These are phyloP conservation scores for Kwoniella mangroviensis DNA, from an alignment of 768 basidiomycete species.

Conservation along the genomic window DNA sequence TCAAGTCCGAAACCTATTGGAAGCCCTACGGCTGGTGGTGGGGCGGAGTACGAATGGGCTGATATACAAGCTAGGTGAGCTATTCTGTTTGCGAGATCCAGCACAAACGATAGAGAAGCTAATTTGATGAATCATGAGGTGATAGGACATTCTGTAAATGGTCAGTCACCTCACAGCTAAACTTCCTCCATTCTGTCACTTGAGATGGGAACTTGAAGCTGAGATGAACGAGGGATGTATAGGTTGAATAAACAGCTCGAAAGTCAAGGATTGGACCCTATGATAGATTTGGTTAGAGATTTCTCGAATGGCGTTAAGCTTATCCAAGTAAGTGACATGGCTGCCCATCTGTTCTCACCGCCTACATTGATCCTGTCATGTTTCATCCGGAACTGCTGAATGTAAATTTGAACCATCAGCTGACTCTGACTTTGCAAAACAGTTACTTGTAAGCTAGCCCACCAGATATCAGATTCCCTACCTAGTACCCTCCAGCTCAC, in stretches of 20 bases:
- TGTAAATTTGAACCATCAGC: background rate
- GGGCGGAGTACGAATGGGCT: slow-evolving; percentile 22
- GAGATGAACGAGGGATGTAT: background rate
- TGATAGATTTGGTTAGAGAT: slow-evolving; percentile 86
- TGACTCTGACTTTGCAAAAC: background rate
- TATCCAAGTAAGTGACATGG: slow-evolving; percentile 72
- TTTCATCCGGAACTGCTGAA: no score
- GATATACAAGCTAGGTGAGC: slow-evolving; percentile 35
- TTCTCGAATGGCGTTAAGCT: slow-evolving; percentile 93
- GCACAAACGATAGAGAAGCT: no score
- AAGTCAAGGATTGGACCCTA: slow-evolving; percentile 77
- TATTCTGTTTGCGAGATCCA: no score
- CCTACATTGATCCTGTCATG: no score
- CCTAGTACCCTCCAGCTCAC: no score
- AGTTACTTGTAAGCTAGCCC: slow-evolving; percentile 6
- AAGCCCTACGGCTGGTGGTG: background rate
- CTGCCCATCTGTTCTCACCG: slow-evolving; percentile 60
- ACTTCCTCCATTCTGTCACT: no score
- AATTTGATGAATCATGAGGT: background rate
- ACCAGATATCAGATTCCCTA: background rate
- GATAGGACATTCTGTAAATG: slow-evolving; percentile 56
- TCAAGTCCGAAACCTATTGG: slow-evolving; percentile 6
- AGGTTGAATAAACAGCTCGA: slow-evolving; percentile 98
- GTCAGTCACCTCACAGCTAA: no score
- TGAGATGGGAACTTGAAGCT: no score